Evolutionary conservation across 129 eudicot species (phyloP).

Genomic region (Silybum marianum): DNA sequence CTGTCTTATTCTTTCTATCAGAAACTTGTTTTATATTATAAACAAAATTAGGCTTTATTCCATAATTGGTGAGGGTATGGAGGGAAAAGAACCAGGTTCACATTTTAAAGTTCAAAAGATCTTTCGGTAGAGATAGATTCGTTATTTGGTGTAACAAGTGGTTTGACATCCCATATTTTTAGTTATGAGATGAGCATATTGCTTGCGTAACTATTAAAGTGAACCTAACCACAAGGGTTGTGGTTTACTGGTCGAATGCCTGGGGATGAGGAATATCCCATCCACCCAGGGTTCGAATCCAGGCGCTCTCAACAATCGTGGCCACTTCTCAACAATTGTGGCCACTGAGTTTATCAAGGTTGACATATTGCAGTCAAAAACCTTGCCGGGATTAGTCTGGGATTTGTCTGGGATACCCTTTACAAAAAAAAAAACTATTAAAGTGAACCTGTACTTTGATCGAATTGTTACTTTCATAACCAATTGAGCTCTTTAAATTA

Average conservation of each 20-base stretch:
- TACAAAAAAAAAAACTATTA: too few relatives aligned
- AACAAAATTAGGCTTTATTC: slow-evolving; percentile 23
- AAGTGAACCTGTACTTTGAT: background rate
- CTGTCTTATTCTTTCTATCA: background rate
- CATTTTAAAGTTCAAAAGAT: background rate
- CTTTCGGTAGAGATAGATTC: slow-evolving; percentile 33
- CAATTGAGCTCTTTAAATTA: background rate
- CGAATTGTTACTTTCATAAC: background rate
- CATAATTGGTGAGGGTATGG: background rate
- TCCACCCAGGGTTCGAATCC: too few relatives aligned
- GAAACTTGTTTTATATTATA: background rate
- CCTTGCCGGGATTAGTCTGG: too few relatives aligned
- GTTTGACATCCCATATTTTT: slow-evolving; percentile 3
- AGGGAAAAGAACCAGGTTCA: slow-evolving; percentile 29
- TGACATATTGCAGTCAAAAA: too few relatives aligned
- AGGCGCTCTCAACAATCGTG: too few relatives aligned
- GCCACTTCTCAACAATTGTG: too few relatives aligned
- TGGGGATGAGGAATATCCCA: too few relatives aligned
- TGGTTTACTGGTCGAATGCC: too few relatives aligned
- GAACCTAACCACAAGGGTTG: too few relatives aligned
- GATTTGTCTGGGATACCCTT: too few relatives aligned
- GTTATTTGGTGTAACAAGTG: slow-evolving; percentile 6
- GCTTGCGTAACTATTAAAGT: slow-evolving; percentile 8
- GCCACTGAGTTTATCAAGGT: too few relatives aligned
- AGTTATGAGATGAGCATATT: background rate